Base-by-base conservation (phyloP, 257 asterid genomes). In the Paulownia fortunei region DNA sequence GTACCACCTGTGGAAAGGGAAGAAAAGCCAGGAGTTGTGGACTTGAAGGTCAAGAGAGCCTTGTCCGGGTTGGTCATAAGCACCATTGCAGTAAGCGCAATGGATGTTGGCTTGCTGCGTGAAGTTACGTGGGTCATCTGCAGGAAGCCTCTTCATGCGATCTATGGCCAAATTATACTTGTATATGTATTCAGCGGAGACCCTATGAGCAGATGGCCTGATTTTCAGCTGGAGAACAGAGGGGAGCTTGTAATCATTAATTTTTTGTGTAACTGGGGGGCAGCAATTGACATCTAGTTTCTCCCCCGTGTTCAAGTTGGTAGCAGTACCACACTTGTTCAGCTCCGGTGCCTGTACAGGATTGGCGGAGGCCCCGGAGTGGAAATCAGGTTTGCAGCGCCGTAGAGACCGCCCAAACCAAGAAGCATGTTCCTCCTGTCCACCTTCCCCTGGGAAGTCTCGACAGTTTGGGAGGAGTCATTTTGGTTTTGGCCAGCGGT, bases 1-100 rank as follows among this genome's bases (percentile, higher is more conserved):
- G 72, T 85, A 82, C 87, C 84, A 85, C 2, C 89, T 36, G 21
- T 85, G 89, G 85, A 82, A 85, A 10, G 88, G 86, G 82, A 85
- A 82, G 86, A 85, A 85, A 12, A 85, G 86, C 86, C 88, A 85
- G 0, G 80, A 82, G 16, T 80, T 76, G 76, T 85, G 89, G 47
- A 85, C 79, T 15, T 86, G 89, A 0, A 83, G 65, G 39, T 80
- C 81, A 12, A 76, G 46, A 0, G 76, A 36, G 16, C 74, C 78
- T 5, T 69, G 56, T 2, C 80, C 82, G 5, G 71, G 49, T 15
- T 86, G 87, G 30, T 86, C 80, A 47, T 86, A 86, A 3, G 82
- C 85, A 42, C 78, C 78, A 23, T 86, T 83, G 80, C 89, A 86
- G 72, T 86, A 86, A 8, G 89, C 87, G 63, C 89, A 86, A 71